Evolutionary conservation across 2,329 filamentous ascomycete genomes (phyloP).

Genomic region (Escovopsis sp.): DNA sequence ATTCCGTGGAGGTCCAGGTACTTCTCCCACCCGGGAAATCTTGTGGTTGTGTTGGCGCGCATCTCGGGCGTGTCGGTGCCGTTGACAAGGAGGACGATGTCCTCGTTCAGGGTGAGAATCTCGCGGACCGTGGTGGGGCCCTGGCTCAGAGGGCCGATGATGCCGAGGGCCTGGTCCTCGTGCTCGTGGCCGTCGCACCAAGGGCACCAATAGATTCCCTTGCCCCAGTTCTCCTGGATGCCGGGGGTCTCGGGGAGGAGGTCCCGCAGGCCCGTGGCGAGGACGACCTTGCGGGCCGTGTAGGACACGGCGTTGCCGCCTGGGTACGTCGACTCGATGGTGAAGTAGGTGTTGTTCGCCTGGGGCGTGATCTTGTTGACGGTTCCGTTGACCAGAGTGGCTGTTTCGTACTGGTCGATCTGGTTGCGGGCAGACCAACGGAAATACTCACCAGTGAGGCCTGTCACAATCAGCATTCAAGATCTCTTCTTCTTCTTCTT

Average conservation of each 20-base stretch:
- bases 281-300: slow-evolving; percentile 38
- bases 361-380: slow-evolving; percentile 28
- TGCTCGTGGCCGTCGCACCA: slow-evolving; percentile 53
- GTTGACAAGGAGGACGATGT: slow-evolving; percentile 44
- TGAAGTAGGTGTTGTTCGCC: slow-evolving; percentile 30
- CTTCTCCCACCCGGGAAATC: slow-evolving; percentile 30
- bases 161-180: slow-evolving; percentile 40
- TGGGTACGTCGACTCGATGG: slow-evolving; percentile 17
- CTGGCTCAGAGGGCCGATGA: slow-evolving; percentile 31
- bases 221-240: slow-evolving; percentile 38
- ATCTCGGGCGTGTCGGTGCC: slow-evolving; percentile 36
- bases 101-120: slow-evolving; percentile 37
- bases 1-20: slow-evolving; percentile 37
- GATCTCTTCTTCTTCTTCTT: no score
- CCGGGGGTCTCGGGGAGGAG: slow-evolving; percentile 40
- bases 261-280: slow-evolving; percentile 43
- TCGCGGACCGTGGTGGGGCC: slow-evolving; percentile 33
- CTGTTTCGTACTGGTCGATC: slow-evolving; percentile 34
- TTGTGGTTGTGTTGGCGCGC: slow-evolving; percentile 23
- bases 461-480: slow-evolving; percentile 15
- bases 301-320: slow-evolving; percentile 16
- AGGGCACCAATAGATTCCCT: slow-evolving; percentile 48
- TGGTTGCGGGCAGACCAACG: slow-evolving; percentile 38
- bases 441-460: slow-evolving; percentile 38
- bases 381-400: slow-evolving; percentile 35